Percentiles rank a stretch among this genome's conserved stretches.
Evolutionary conservation across 345 rosid species (phyloP).

Genomic region (Turnera subulata): DNA sequence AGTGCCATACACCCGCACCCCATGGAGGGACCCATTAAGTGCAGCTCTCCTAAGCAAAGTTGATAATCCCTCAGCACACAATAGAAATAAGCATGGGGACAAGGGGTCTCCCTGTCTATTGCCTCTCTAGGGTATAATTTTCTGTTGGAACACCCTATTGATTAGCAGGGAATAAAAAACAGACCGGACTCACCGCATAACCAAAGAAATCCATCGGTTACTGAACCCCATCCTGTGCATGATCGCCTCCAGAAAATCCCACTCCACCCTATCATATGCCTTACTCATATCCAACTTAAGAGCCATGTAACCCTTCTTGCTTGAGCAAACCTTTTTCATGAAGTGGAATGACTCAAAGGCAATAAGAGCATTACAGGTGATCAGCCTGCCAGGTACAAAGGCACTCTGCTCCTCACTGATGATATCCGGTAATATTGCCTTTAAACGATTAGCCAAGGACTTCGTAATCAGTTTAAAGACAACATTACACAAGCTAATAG

Average conservation of each 20-base stretch:
- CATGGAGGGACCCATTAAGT: background rate
- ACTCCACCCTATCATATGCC: too few species aligned
- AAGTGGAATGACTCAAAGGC: too few species aligned
- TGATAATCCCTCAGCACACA: background rate
- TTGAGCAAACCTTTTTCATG: background rate
- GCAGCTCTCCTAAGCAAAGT: too few species aligned
- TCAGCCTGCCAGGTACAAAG: too few species aligned
- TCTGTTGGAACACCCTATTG: background rate
- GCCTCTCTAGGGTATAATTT: background rate
- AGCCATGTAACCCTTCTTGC: background rate
- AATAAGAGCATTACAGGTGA: too few species aligned
- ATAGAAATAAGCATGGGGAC: background rate
- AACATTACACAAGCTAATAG: slow-evolving; percentile 1
- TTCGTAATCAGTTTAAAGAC: background rate
- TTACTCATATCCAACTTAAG: too few species aligned
- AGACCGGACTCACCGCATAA: background rate
- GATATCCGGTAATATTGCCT: background rate
- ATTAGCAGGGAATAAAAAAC: background rate
- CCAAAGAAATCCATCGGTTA: background rate
- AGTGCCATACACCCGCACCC: background rate
- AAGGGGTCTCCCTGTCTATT: background rate
- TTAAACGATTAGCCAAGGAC: background rate
- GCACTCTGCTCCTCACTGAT: too few species aligned
- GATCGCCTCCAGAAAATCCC: too few species aligned
- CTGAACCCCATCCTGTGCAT: background rate